Evolutionary conservation across 139 green algal species (phyloP).

Genomic region (Desmodesmus armatus): DNA sequence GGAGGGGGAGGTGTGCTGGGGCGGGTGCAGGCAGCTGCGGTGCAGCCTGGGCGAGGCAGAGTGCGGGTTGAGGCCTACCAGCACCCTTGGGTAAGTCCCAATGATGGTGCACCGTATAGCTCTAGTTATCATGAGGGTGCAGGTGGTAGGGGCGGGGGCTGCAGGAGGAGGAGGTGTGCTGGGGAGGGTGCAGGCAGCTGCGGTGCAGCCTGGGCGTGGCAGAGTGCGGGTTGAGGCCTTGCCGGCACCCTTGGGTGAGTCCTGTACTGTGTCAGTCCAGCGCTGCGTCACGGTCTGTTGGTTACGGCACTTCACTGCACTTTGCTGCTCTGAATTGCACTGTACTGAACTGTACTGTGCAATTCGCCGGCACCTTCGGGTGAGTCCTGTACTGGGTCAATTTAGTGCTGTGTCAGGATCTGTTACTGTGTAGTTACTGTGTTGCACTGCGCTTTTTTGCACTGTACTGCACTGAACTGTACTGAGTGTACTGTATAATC

Average conservation of each 20-base stretch:
- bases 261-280: too few species aligned
- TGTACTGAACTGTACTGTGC: not conserved
- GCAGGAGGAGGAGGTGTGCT: slow-evolving; percentile 15
- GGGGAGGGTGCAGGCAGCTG: not conserved
- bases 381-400: not conserved
- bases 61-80: slow-evolving; percentile 47
- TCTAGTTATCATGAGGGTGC: not conserved
- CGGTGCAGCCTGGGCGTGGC: not conserved
- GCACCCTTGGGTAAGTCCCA: slow-evolving; percentile 43
- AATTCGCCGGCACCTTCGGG: not conserved
- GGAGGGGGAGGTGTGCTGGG: slow-evolving; percentile 18
- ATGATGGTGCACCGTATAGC: not conserved
- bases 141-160: not conserved
- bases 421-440: not conserved
- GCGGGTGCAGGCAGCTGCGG: not conserved
- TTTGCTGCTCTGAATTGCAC: too few species aligned
- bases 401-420: not conserved
- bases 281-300: not conserved
- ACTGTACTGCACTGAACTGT: too few species aligned
- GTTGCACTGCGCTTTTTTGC: too few species aligned
- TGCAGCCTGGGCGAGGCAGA: not conserved
- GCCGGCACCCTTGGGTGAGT: slow-evolving; percentile 47
- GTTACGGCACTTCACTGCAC: not conserved
- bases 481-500: too few species aligned
- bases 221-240: slow-evolving; percentile 42